A percentile compares a stretch with the other conserved stretches of the same genome.
phyloP scores from a whole-genome alignment of 2,329 filamentous ascomycete genomes.

The Xylariaceae sp. region DNA sequence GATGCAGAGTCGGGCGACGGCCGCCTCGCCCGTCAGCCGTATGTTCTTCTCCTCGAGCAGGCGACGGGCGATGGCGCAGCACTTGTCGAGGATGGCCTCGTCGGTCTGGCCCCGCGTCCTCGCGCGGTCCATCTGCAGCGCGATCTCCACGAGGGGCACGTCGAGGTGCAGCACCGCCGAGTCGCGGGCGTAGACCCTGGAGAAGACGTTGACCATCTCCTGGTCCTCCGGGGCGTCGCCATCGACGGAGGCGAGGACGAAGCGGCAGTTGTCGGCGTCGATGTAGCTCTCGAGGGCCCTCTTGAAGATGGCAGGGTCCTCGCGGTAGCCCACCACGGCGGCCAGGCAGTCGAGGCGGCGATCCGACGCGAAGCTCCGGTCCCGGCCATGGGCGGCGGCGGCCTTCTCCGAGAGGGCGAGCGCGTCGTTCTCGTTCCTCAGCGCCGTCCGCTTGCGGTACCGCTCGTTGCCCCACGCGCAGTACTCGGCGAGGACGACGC shows the following conservation, averaged over 20 bases:
- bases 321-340: slow-evolving; percentile 2
- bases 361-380: not conserved
- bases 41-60: slow-evolving; percentile 1
- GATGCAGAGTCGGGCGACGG: slow-evolving; percentile 20
- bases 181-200: not conserved
- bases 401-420: slow-evolving; percentile 2
- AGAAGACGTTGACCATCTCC: slow-evolving; percentile 3
- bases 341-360: slow-evolving; percentile 2
- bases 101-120: slow-evolving; percentile 1
- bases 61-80: slow-evolving; percentile 1
- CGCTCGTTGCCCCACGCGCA: slow-evolving; percentile 3
- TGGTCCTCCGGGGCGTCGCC: slow-evolving; percentile 1
- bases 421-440: slow-evolving; percentile 1
- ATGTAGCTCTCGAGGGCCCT: slow-evolving; percentile 2
- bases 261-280: slow-evolving; percentile 2
- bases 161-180: slow-evolving; percentile 1
- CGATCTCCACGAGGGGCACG: slow-evolving; percentile 2
- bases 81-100: slow-evolving; percentile 2
- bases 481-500: slow-evolving; percentile 2
- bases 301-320: slow-evolving; percentile 2
- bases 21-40: slow-evolving; percentile 1
- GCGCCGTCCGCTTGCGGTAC: slow-evolving; percentile 1
- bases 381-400: not conserved
- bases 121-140: slow-evolving; percentile 2
- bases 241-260: slow-evolving; percentile 2